Evolutionary conservation across 805 yeast species (phyloP).

Genomic region (Starmerella powellii): DNA sequence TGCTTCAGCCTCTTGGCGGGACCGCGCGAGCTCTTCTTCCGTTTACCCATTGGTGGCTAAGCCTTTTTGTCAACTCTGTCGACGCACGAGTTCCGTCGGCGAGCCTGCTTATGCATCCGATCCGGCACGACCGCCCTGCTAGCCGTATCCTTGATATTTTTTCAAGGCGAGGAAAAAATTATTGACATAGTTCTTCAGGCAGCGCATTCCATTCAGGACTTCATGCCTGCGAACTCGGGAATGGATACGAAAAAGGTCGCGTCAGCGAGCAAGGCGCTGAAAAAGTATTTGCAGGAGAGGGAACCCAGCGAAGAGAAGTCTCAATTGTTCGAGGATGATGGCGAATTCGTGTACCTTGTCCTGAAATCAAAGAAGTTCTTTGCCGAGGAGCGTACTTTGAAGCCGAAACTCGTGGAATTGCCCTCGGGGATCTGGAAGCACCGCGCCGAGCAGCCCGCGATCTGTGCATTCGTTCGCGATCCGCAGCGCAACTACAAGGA

Average conservation of each 20-base stretch:
- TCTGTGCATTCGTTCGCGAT: slow-evolving; percentile 64
- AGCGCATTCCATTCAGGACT: not conserved
- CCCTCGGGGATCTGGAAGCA: slow-evolving; percentile 37
- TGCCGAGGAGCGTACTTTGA: slow-evolving; percentile 41
- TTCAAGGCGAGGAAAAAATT: not conserved
- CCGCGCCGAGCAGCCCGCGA: slow-evolving; percentile 35
- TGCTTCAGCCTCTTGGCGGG: slow-evolving; percentile 71
- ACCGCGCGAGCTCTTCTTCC: slow-evolving; percentile 73
- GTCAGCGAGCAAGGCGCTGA: slow-evolving; percentile 43
- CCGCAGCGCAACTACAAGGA: slow-evolving; percentile 36
- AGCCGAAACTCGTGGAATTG: slow-evolving; percentile 32
- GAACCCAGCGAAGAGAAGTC: slow-evolving; percentile 30
- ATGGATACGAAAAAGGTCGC: slow-evolving; percentile 25
- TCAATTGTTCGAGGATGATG: slow-evolving; percentile 45
- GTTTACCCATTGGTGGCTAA: slow-evolving; percentile 43
- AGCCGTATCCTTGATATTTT: not conserved
- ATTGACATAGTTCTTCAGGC: not conserved
- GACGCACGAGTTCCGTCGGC: no score
- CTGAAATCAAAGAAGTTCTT: slow-evolving; percentile 55
- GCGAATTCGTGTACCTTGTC: slow-evolving; percentile 43
- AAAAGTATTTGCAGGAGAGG: slow-evolving; percentile 39
- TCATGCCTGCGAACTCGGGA: slow-evolving; percentile 3
- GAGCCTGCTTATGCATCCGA: no score
- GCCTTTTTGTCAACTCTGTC: no score
- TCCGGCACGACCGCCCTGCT: no score